Conservation (phyloP, 2,329 filamentous ascomycete species). For the Orbilia brochopaga region DNA sequence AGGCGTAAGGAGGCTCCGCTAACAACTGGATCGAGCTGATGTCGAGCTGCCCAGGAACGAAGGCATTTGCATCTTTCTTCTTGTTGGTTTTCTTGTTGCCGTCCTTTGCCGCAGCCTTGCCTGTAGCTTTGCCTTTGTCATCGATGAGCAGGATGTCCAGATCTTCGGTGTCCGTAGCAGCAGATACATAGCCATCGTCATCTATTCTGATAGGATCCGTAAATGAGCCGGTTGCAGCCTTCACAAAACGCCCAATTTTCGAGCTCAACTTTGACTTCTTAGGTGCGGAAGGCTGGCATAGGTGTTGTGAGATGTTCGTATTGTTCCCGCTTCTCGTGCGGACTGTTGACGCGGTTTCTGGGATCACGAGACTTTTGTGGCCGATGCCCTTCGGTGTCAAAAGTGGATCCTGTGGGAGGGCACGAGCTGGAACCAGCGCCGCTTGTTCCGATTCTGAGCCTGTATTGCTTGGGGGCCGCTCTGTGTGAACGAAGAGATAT, state of each 20-base stretch:
- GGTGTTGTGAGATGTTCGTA: slow-evolving; percentile 11
- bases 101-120: slow-evolving; percentile 13
- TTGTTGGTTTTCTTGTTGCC: slow-evolving; percentile 27
- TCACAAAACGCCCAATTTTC: slow-evolving; percentile 29
- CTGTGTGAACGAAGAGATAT: slow-evolving; percentile 72
- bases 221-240: slow-evolving; percentile 13
- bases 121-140: slow-evolving; percentile 16
- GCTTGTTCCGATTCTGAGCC: neutral
- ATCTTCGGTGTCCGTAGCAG: slow-evolving; percentile 36
- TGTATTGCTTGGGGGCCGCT: slow-evolving; percentile 1
- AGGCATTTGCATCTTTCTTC: slow-evolving; percentile 63
- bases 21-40: slow-evolving; percentile 69
- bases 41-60: slow-evolving; percentile 71
- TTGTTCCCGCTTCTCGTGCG: slow-evolving; percentile 39
- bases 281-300: slow-evolving; percentile 13
- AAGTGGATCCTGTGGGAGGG: slow-evolving; percentile 57
- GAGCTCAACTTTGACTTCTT: slow-evolving; percentile 37
- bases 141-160: slow-evolving; percentile 35
- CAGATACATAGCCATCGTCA: slow-evolving; percentile 40
- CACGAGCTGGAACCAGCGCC: slow-evolving; percentile 14
- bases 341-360: slow-evolving; percentile 52
- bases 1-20: slow-evolving; percentile 70
- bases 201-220: slow-evolving; percentile 7
- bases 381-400: slow-evolving; percentile 57
- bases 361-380: slow-evolving; percentile 57